Base-by-base conservation (phyloP, 2,329 filamentous ascomycete species). In the Aspergillus carbonarius region DNA sequence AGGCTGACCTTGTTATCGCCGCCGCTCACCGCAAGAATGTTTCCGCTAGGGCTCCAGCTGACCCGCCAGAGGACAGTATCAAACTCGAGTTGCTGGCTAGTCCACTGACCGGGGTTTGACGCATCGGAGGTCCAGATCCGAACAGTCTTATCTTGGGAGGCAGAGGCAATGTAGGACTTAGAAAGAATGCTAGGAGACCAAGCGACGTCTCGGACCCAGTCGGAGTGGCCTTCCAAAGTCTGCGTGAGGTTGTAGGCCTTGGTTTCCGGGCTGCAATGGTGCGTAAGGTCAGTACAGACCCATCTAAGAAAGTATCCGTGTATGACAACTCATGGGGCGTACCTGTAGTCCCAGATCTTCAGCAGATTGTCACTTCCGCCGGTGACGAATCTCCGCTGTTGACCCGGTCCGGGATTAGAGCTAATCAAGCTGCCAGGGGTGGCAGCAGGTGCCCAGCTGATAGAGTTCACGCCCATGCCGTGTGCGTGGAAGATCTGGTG, bases 121-220 rank as follows among this genome's bases (percentile, higher is more conserved):
- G 84, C 79, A 68, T 92, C 89, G 27, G 85, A 88, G 9, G 93
- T 98, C 95, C 95, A 99, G 78, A 99, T 97, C 66, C 92, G 88
- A 62, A 98, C 93, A 8, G 92, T 97, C 84, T 96, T 96, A 77
- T 99, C 95, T 80, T 98, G 93, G 55, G 90, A 93, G 10, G 93
- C 95, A 50, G 90, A 93, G 30, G 95, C 95, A 73, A 99, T 97
- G 80, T 99, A 99, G 59, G 89, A 92, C 83, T 96, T 97, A 70
- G 93, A 91, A 59, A 99, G 83, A 57, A 98, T 91, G 23, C 92
- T 97, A 10, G 95, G 95, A 51, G 90, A 93, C 95, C 95, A 99
- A 13, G 93, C 91, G 12, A 99, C 95, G 75, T 99, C 95, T 63
- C 95, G 88, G 56, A 99, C 95, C 95, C 95, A 99, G 80, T 98